Evolutionary conservation across 148 eudicot species (phyloP).

Genomic region (Hydrangea macrophylla): DNA sequence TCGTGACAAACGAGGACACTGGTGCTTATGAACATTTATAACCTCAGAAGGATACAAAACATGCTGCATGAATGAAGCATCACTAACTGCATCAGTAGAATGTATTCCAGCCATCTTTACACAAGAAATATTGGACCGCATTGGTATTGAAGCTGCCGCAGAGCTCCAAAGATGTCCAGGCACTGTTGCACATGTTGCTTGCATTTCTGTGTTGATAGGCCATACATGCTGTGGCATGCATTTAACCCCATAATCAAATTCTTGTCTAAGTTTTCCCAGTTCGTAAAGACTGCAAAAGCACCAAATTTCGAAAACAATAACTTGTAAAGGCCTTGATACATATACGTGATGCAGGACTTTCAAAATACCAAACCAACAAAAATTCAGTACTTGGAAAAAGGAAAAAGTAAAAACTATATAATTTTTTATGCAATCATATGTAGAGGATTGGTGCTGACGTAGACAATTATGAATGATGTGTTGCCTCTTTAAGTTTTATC

Average conservation of each 20-base stretch:
- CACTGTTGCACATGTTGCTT: slow-evolving; percentile 16
- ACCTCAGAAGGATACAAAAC: slow-evolving; percentile 66
- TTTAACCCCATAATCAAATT: slow-evolving; percentile 27
- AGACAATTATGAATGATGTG: no score
- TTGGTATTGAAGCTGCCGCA: slow-evolving; percentile 29
- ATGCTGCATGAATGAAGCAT: slow-evolving; percentile 31
- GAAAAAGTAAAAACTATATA: not conserved
- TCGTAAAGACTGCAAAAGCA: slow-evolving; percentile 51
- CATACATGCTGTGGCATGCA: slow-evolving; percentile 42
- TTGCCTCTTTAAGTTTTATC: no score
- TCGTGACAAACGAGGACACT: not conserved
- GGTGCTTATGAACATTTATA: slow-evolving; percentile 3
- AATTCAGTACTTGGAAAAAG: no score
- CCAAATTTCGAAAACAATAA: slow-evolving; percentile 5
- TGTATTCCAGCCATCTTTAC: slow-evolving; percentile 44
- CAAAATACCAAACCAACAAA: not conserved
- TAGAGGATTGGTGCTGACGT: no score
- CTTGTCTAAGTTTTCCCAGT: slow-evolving; percentile 40
- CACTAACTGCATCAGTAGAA: slow-evolving; percentile 17
- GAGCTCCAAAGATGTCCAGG: slow-evolving; percentile 50
- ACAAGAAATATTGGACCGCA: slow-evolving; percentile 57
- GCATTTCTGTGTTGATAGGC: slow-evolving; percentile 35
- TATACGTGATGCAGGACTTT: not conserved
- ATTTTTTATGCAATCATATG: not conserved
- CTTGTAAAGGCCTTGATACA: not conserved